phyloP scores from a whole-genome alignment of 2,329 filamentous ascomycete genomes.

The Neospermospora avenae region DNA sequence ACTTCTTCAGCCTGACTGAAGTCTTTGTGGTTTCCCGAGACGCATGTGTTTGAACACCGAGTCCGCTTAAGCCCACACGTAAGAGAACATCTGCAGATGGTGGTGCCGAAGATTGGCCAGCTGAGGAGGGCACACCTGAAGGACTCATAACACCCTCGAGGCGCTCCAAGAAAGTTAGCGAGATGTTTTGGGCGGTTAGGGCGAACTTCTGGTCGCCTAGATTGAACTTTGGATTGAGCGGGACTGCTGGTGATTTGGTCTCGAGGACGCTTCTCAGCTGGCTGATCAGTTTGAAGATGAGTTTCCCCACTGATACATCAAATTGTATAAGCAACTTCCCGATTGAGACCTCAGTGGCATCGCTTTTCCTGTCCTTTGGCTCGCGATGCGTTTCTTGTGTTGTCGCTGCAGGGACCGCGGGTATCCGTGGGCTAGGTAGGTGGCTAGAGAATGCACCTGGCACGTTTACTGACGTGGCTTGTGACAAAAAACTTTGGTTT shows the following conservation, averaged over 20 bases:
- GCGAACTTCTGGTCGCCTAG: conserved; percentile 18
- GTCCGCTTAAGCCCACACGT: conserved; percentile 28
- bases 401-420: neutral
- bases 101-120: conserved; percentile 1
- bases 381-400: conserved; percentile 8
- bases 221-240: conserved; percentile 8
- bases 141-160: conserved; percentile 30
- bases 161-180: conserved; percentile 33
- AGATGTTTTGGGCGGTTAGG: conserved; percentile 29
- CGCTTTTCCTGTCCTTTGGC: neutral
- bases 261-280: conserved; percentile 28
- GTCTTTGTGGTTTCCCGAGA: conserved; percentile 25
- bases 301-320: conserved; percentile 35
- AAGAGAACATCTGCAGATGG: conserved; percentile 31
- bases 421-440: conserved; percentile 19
- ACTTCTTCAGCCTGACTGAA: conserved; percentile 45
- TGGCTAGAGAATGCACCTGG: conserved; percentile 60
- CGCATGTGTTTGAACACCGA: conserved; percentile 23
- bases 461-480: conserved; percentile 46
- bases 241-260: conserved; percentile 5
- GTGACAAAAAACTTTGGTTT: conserved; percentile 22
- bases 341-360: conserved; percentile 31
- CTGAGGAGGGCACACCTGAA: conserved; percentile 1
- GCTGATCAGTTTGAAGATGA: conserved; percentile 32
- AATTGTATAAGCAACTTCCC: conserved; percentile 32